Evolutionary conservation across 306 rosid species (phyloP), one percentile per base, ranked within the genome.

Genomic region (Comarum palustre): DNA sequence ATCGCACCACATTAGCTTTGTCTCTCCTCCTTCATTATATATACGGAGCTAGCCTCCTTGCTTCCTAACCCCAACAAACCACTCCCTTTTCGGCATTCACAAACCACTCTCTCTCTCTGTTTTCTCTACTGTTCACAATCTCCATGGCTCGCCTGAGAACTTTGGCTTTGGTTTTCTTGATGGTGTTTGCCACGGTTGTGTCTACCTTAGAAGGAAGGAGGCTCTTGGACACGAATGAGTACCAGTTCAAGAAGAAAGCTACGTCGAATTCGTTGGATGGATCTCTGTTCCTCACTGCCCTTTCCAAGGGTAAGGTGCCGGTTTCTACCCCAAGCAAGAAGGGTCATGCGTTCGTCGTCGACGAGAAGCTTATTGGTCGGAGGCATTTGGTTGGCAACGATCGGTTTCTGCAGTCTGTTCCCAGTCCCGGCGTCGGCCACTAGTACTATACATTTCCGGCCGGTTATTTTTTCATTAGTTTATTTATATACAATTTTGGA

Each of bases 381-480:
- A 32, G 67, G 8, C 96, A 88, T 71, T 97, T 91, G 50, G 81
- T 78, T 4, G 46, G 39, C 70, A 8, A 66, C 6, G 77, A 92
- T 16, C 87, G 87, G 25, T 27, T 71, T 78, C 80, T 86, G 2
- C 72, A 68, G 71, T 89, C 98, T 54, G 88, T 90, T 63, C 98
- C 98, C 0, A 93, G 96, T 84, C 97, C 98, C 15, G 97, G 98
- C 9, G 86, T 77, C 7, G 98, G 96, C 29, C 94, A 93, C 74
- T 90, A 51, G 46, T 31, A 59, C n/a, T 66, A 10, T 69, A 16
- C 13, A 32, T 46, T 15, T 4, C 66, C 43, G 8, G 13, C 10
- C 15, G 12, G 13, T 36, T 58, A 31, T 77, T 77, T 14, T 55
- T 73, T 65, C 68, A 6, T 63, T 55, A 27, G 17, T 73, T 84